Conservation (phyloP, 2,329 filamentous ascomycete genomes). For the Fusarium anthophilum region DNA sequence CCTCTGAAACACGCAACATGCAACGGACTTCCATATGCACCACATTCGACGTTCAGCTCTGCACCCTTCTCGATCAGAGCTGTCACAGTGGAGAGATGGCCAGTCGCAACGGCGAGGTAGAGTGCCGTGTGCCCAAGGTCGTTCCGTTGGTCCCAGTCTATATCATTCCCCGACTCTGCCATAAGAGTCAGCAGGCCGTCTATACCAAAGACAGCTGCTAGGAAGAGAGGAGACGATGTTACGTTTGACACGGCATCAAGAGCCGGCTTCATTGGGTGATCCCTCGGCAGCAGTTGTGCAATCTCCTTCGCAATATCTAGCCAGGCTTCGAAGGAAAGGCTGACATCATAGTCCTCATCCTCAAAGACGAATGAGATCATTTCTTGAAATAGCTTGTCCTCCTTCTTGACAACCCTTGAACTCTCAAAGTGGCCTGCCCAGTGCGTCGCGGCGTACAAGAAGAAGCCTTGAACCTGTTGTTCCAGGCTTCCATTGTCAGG, state of each 20-base stretch:
- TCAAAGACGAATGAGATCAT: background rate
- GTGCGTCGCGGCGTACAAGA: background rate
- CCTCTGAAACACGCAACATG: constrained; percentile 1
- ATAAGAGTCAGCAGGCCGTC: background rate
- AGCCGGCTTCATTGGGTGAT: background rate
- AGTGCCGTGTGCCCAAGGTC: background rate
- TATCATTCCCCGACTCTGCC: background rate
- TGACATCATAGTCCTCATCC: background rate
- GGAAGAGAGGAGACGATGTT: background rate
- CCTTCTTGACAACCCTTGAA: background rate
- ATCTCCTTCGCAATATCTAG: background rate
- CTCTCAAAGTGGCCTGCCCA: background rate
- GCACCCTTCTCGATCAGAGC: background rate
- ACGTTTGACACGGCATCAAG: background rate
- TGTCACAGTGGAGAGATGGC: background rate
- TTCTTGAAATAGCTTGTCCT: background rate
- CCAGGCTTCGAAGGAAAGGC: background rate
- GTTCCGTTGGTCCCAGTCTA: background rate
- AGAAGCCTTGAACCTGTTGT: background rate
- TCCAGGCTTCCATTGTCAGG: background rate
- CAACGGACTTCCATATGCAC: background rate
- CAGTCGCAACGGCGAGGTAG: background rate
- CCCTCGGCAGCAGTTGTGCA: background rate
- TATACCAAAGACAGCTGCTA: background rate
- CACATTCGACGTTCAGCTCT: background rate